A percentile compares a stretch with the other conserved stretches of the same genome.
These are phyloP conservation scores for Populus hybrid DNA, from an alignment of 441 rosid species.

Conservation along the genomic window DNA sequence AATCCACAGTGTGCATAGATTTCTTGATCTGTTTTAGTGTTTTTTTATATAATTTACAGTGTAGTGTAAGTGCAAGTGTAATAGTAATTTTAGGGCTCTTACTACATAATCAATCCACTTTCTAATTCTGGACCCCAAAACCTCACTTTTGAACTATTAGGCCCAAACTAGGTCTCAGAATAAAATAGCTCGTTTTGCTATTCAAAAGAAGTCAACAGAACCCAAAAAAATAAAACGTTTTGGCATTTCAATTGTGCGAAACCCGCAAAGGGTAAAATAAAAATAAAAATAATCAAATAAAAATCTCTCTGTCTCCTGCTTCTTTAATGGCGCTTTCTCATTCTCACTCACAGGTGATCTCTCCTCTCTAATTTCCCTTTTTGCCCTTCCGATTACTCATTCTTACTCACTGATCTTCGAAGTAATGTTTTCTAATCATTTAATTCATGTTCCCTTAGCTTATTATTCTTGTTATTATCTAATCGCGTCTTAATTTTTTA, in stretches of 20 bases:
- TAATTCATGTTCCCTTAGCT: not conserved
- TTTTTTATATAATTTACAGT: no score
- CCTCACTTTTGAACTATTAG: not conserved
- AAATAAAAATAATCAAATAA: no score
- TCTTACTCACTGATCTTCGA: not conserved
- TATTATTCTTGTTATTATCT: not conserved
- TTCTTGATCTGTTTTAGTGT: no score
- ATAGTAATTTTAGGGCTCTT: not conserved
- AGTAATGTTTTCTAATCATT: not conserved
- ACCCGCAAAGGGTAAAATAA: not conserved
- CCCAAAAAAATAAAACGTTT: not conserved
- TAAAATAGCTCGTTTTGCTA: not conserved
- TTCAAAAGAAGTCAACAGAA: no score
- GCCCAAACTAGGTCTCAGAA: not conserved
- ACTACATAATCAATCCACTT: not conserved
- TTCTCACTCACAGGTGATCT: conserved; percentile 11
- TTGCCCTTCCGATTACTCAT: not conserved
- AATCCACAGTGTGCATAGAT: no score
- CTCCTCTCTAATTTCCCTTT: not conserved
- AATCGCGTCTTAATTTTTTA: conserved; percentile 2
- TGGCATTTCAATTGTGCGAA: not conserved
- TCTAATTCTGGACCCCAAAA: not conserved
- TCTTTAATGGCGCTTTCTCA: conserved; percentile 16
- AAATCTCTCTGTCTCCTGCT: not conserved
- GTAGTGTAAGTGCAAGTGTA: no score